phyloP scores from a whole-genome alignment of 1,284 basidiomycete genomes.

The Cystobasidium pallidum region DNA sequence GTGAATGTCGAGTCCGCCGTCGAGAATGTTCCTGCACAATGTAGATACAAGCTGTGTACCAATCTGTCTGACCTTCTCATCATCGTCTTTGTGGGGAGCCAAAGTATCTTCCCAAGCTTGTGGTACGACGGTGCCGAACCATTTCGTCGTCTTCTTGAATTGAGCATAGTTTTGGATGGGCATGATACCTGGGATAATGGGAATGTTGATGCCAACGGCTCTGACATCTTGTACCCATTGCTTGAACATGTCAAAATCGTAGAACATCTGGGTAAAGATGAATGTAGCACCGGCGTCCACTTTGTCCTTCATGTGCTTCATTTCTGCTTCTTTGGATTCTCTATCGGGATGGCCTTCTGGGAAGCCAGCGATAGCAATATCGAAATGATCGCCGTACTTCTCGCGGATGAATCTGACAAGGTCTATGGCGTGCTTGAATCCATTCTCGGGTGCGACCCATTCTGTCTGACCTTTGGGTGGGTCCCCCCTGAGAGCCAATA shows the following conservation, averaged over 20 bases:
- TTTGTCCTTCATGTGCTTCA: constrained; percentile 80
- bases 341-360: constrained; percentile 87
- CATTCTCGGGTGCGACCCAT: constrained; percentile 81
- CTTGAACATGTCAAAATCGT: constrained; percentile 83
- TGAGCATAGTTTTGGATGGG: constrained; percentile 95
- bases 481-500: constrained; percentile 91
- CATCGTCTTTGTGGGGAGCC: constrained; percentile 72
- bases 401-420: constrained; percentile 87
- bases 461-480: constrained; percentile 91
- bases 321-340: constrained; percentile 69
- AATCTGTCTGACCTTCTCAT: constrained; percentile 55
- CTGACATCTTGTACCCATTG: constrained; percentile 75
- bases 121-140: constrained; percentile 83
- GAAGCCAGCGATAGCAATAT: constrained; percentile 82
- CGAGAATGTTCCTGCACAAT: constrained; percentile 48
- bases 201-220: constrained; percentile 77
- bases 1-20: constrained; percentile 48
- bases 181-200: constrained; percentile 96
- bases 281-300: constrained; percentile 94
- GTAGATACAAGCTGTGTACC: constrained; percentile 52
- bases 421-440: constrained; percentile 85
- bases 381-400: constrained; percentile 84
- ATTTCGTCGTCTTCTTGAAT: constrained; percentile 85
- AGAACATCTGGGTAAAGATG: constrained; percentile 96
- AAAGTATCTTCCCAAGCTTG: constrained; percentile 69